These are phyloP conservation scores for Aspergillus quadricinctus DNA, from an alignment of 2,329 filamentous ascomycete genomes.

Conservation along the genomic window DNA sequence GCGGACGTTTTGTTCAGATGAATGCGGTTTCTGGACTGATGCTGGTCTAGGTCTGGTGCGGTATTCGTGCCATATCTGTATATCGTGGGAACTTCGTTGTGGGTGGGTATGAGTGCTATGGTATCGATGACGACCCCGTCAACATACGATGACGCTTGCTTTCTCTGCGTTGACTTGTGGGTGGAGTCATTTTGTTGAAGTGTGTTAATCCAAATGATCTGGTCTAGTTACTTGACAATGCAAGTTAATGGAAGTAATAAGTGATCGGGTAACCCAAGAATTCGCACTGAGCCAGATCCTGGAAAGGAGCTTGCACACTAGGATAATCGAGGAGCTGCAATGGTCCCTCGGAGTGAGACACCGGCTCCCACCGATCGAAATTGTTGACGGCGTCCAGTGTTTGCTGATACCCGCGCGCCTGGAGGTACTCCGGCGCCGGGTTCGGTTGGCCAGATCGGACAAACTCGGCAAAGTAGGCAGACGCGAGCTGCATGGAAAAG, in stretches of 20 bases:
- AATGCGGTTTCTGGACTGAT: neutral
- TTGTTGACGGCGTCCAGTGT: slow-evolving; percentile 39
- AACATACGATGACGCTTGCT: neutral
- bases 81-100: no score
- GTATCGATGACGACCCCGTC: no score
- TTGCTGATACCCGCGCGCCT: slow-evolving; percentile 45
- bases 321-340: slow-evolving; percentile 47
- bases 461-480: slow-evolving; percentile 50
- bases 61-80: no score
- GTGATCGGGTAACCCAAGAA: slow-evolving; percentile 43
- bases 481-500: slow-evolving; percentile 43
- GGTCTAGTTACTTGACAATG: neutral
- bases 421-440: slow-evolving; percentile 42
- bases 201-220: neutral
- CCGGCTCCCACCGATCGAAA: slow-evolving; percentile 19
- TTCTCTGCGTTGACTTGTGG: neutral
- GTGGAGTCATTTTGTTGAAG: neutral
- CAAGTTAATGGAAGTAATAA: slow-evolving; percentile 11
- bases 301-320: slow-evolving; percentile 41
- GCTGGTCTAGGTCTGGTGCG: no score
- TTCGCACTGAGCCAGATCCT: slow-evolving; percentile 50
- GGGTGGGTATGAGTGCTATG: neutral
- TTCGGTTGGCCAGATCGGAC: slow-evolving; percentile 50
- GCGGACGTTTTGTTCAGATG: neutral
- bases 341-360: slow-evolving; percentile 18